Conservation (phyloP, 2,329 filamentous ascomycete genomes). For the Aspergillus pseudotamarii region DNA sequence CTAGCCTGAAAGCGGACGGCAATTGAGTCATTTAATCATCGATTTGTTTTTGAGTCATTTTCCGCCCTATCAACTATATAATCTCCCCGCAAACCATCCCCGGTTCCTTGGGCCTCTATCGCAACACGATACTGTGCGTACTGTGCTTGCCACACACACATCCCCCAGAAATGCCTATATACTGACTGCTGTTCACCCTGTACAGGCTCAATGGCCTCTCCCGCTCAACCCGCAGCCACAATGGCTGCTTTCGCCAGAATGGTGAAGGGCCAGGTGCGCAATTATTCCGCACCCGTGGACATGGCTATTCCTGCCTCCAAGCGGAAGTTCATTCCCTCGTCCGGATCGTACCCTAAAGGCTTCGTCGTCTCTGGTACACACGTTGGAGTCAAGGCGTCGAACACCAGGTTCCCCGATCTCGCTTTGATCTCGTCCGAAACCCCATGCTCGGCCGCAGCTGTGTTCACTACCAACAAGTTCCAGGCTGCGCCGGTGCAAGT, state of each 20-base stretch:
- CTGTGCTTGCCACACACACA: neutral
- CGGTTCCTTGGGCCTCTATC: neutral
- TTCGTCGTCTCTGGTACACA: conserved; percentile 85
- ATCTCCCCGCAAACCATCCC: neutral
- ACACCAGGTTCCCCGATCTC: conserved; percentile 88
- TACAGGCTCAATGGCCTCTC: conserved; percentile 28
- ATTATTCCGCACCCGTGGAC: conserved; percentile 51
- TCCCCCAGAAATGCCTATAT: neutral
- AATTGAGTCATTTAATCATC: conserved; percentile 6
- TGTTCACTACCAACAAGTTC: conserved; percentile 98
- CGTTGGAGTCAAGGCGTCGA: conserved; percentile 90
- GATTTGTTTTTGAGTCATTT: conserved; percentile 11
- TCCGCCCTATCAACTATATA: conserved; percentile 5
- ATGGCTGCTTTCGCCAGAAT: conserved; percentile 40
- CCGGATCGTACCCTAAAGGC: conserved; percentile 85
- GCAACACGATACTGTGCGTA: neutral
- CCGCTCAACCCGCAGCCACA: conserved; percentile 30
- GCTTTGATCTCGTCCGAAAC: conserved; percentile 84
- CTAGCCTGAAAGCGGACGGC: neutral
- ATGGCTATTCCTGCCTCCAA: conserved; percentile 72
- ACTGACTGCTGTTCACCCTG: conserved; percentile 2
- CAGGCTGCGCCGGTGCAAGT: conserved; percentile 93
- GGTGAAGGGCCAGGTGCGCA: conserved; percentile 43
- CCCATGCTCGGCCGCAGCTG: conserved; percentile 83
- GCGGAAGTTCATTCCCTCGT: conserved; percentile 83